Conservation (phyloP, 225 moss, liverwort and hornwort species). For the Polytrichum commune region DNA sequence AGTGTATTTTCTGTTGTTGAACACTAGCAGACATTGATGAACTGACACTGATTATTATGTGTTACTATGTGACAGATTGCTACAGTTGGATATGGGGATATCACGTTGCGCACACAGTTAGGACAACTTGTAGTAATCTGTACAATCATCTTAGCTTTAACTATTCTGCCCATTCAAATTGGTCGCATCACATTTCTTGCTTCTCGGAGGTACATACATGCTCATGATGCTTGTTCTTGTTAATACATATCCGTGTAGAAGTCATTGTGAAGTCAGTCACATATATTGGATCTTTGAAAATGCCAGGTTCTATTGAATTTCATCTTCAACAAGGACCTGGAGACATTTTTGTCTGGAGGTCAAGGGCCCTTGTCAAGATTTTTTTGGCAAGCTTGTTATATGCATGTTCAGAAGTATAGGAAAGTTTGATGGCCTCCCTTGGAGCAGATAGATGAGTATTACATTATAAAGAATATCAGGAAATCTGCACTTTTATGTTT, state of each 20-base stretch:
- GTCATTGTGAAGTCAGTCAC: too few species aligned
- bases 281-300: too few species aligned
- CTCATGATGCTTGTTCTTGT: not conserved
- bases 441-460: too few species aligned
- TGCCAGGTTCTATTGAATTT: too few species aligned
- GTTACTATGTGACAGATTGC: conserved; percentile 48
- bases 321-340: too few species aligned
- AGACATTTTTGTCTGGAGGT: too few species aligned
- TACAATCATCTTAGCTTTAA: conserved; percentile 67
- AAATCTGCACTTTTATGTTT: too few species aligned
- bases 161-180: conserved; percentile 72
- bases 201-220: conserved; percentile 55
- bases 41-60: not conserved
- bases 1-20: not conserved
- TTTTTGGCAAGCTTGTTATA: too few species aligned
- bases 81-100: conserved; percentile 89
- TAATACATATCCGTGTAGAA: not conserved
- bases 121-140: conserved; percentile 63
- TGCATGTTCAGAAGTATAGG: too few species aligned
- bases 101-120: conserved; percentile 50
- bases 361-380: too few species aligned
- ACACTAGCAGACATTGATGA: not conserved
- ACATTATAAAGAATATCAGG: too few species aligned
- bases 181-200: conserved; percentile 73
- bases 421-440: too few species aligned